These are phyloP conservation scores for Mycena epipterygia DNA, from an alignment of 768 basidiomycete genomes.

Conservation along the genomic window DNA sequence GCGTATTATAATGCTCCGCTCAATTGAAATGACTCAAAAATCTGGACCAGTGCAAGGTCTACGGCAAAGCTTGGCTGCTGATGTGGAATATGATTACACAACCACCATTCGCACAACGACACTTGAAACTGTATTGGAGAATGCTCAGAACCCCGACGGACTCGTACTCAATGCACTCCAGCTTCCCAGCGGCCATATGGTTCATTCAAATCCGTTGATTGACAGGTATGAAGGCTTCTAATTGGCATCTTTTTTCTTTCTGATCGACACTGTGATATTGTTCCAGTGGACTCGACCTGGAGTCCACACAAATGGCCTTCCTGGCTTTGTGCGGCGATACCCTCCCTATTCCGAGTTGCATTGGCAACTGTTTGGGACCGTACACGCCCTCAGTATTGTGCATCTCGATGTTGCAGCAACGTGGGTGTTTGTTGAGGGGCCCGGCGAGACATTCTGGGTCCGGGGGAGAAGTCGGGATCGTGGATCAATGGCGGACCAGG, in stretches of 20 bases:
- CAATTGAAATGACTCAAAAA: too few relatives aligned
- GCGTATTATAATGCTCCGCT: too few relatives aligned
- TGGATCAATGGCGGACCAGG: too few relatives aligned
- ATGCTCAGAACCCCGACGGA: background rate
- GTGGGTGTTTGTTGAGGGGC: background rate
- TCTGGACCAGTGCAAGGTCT: background rate
- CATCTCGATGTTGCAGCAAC: slow-evolving; percentile 2
- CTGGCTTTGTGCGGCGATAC: background rate
- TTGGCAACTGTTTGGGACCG: background rate
- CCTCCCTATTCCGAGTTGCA: background rate
- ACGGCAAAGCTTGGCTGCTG: background rate
- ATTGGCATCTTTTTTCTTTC: background rate
- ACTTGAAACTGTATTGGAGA: background rate
- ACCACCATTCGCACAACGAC: background rate
- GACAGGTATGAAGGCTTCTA: background rate
- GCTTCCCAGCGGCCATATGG: background rate
- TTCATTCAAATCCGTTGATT: background rate
- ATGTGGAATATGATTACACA: background rate
- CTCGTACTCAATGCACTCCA: slow-evolving; percentile 11
- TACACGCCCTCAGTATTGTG: background rate
- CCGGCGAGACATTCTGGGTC: slow-evolving; percentile 16
- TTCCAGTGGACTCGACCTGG: slow-evolving; percentile 5
- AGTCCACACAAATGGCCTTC: background rate
- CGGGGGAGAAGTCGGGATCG: background rate
- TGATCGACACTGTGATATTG: background rate